These are phyloP conservation scores for Trypanosomatidae sp. DNA, from an alignment of 208 protist species.

Conservation along the genomic window DNA sequence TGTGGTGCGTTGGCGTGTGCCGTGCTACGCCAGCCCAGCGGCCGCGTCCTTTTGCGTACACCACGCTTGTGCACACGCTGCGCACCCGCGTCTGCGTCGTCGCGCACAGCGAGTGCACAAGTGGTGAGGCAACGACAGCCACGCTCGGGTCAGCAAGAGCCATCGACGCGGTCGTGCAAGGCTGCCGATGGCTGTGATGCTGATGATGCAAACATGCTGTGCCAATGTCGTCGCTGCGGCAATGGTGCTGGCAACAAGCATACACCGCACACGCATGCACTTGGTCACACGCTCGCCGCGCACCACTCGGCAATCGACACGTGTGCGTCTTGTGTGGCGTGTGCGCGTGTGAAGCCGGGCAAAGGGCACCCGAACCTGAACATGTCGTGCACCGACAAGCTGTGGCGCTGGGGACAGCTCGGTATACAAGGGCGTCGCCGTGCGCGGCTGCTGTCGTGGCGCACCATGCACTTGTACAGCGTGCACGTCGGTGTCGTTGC, in stretches of 20 bases:
- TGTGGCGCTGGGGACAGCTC: slow-evolving; percentile 57
- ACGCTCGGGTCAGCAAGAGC: too few species aligned
- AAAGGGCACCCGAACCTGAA: slow-evolving; percentile 51
- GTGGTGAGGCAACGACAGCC: too few species aligned
- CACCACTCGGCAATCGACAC: slow-evolving; percentile 26
- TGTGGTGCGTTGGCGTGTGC: slow-evolving; percentile 50
- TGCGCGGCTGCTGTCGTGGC: slow-evolving; percentile 13
- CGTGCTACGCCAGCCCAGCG: slow-evolving; percentile 18
- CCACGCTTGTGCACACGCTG: too few species aligned
- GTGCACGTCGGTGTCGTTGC: slow-evolving; percentile 17
- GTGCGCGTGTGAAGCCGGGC: slow-evolving; percentile 73
- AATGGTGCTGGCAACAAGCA: too few species aligned
- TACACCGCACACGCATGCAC: too few species aligned
- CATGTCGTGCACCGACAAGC: slow-evolving; percentile 88
- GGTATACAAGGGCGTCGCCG: slow-evolving; percentile 57
- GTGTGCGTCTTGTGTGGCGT: slow-evolving; percentile 5
- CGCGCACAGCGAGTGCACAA: too few species aligned
- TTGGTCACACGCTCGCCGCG: slow-evolving; percentile 20
- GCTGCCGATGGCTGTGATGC: too few species aligned
- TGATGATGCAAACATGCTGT: too few species aligned
- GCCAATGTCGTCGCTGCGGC: too few species aligned
- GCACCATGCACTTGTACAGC: slow-evolving; percentile 20
- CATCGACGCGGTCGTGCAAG: too few species aligned
- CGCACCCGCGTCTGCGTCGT: too few species aligned
- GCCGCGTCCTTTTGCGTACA: slow-evolving; percentile 30